Base-by-base conservation (phyloP, 176 grass and related monocot species). In the Oryza meyeriana region DNA sequence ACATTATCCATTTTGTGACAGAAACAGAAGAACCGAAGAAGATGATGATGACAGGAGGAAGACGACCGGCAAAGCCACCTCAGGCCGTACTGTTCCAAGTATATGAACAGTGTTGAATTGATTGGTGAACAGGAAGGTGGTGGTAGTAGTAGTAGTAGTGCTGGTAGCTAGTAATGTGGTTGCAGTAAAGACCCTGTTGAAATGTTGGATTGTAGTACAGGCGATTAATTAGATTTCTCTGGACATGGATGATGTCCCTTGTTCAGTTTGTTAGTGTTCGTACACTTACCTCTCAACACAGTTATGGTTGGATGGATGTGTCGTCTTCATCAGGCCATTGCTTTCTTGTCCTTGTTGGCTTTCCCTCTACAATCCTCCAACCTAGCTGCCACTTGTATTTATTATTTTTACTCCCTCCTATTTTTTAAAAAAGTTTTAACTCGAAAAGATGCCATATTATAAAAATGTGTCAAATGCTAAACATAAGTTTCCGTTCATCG, bases 251-350 rank as follows among this genome's bases (percentile, higher is more conserved):
- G 67, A 10, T 20, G 3, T 26, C 18, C 0, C 52, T 25, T 72
- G 25, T 47, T 16, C 69, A 11, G 27, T 6, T 4, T 79, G 52
- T 14, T 44, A 16, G 1, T 34, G 69, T 32, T 24, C 38, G 64
- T 71, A 72, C 57, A 82, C 38, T 47, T 25, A n/a, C 58, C 81
- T 65, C 20, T 64, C 58, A 20, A 12, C 12, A 74, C 40, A 47
- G 58, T 28, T 48, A 10, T 32, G 22, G 39, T 64, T 64, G 55
- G 80, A 45, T 32, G 7, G 22, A 36, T 40, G 25, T 24, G 34
- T n/a, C n/a, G 13, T 64, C 39, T 40, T 31, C n/a, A n/a, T 73
- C 9, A 22, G 31, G 68, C 55, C 25, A 30, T 64, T 61, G 58
- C 41, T 64, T 83, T 33, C 69, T 33, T 33, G 13, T 18, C 34